Percentiles rank a stretch among this genome's conserved stretches.
Conservation (phyloP, 345 rosid species). For the Acer campestre region DNA sequence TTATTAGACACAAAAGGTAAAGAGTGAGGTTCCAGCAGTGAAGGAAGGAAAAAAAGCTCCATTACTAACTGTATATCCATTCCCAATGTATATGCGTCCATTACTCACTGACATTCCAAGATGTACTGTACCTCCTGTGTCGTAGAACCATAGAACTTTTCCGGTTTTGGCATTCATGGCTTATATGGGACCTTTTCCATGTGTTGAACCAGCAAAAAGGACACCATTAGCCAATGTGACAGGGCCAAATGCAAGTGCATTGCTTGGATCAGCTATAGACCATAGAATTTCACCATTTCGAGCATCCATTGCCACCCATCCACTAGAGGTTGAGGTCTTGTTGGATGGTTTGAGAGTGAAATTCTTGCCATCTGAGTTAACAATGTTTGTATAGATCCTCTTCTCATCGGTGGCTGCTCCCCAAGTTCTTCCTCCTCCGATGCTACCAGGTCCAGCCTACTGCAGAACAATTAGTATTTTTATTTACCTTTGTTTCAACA, state of each 20-base stretch:
- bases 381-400: constrained; percentile 32
- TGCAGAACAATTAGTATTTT: not conserved
- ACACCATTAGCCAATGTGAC: constrained; percentile 30
- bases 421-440: constrained; percentile 29
- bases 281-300: constrained; percentile 18
- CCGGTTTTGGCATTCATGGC: constrained; percentile 24
- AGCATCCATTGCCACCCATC: constrained; percentile 38
- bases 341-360: too few relatives aligned
- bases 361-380: too few relatives aligned
- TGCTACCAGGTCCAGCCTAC: constrained; percentile 34
- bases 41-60: constrained; percentile 4
- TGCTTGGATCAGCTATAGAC: constrained; percentile 28
- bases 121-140: constrained; percentile 23
- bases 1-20: constrained; percentile 22
- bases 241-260: constrained; percentile 19
- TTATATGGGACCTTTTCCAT: constrained; percentile 22
- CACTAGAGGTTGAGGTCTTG: not conserved
- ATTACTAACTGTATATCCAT: constrained; percentile 11
- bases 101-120: constrained; percentile 28
- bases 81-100: constrained; percentile 29
- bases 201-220: constrained; percentile 25
- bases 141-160: constrained; percentile 22
- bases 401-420: constrained; percentile 38
- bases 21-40: constrained; percentile 27
- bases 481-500: not conserved